Base-by-base conservation (phyloP, 495 filamentous ascomycete genomes). In the Daldinia childiae region DNA sequence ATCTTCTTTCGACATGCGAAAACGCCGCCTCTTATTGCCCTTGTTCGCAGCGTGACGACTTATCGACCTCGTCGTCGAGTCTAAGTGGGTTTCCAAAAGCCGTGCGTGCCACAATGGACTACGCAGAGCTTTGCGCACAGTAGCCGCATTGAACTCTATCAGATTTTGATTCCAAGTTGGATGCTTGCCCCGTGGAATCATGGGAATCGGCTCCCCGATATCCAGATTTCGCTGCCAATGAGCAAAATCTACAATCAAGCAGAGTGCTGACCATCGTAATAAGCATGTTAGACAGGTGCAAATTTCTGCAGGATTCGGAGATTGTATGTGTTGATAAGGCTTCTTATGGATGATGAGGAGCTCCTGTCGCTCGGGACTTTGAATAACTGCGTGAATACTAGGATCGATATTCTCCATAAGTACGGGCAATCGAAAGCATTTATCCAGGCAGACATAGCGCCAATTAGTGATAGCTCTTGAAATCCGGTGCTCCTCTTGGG, bases 211-310 rank as follows among this genome's bases (percentile, higher is more conserved):
- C 38, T 83, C 78, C 1, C 86, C 80, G 4, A 71, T 63, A 64
- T 88, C 82, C 8, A 88, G 80, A 55, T 86, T 58, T 19, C 67
- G 17, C 66, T 87, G 87, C 84, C 84, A 89, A 68, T 84, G 77
- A 7, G 82, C 82, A 55, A 89, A 84, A 62, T 89, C 86, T 34
- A 88, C 79, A 14, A 79, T 77, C 11, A 87, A 38, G 55, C 80
- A 81, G 3, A 88, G 81, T 0, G 82, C 79, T 60, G 84, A 85
- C 87, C 86, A 89, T 17, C 82, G 78, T 17, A 85, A 56, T 26
- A 83, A 66, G 65, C 87, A 89, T 4, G 82, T 83, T 19, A 86
- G 58, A 70, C 86, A 88, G 15, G 83, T 85, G 73, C 86, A 88
- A 2, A 84, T 63, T 8, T 82, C 68, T 2, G 65, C 38, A 0